Conservation (phyloP, 148 eudicot species). For the Rhododendron molle region DNA sequence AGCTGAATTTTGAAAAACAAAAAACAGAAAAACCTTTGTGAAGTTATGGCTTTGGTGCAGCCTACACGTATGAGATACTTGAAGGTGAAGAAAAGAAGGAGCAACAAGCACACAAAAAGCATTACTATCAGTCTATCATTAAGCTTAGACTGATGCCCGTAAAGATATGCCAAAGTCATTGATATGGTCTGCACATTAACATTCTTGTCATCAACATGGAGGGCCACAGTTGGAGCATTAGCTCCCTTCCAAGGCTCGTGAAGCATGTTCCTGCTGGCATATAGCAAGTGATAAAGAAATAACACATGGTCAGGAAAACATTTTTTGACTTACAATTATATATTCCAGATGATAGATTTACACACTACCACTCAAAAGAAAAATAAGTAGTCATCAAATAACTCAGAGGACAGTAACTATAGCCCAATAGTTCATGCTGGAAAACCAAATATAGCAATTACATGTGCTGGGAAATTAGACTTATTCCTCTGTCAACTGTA, state of each 20-base stretch:
- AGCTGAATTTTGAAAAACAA: too few species aligned
- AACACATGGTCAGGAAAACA: not conserved
- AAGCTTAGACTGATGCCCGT: constrained; percentile 92
- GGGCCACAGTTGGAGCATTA: constrained; percentile 70
- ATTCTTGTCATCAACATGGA: constrained; percentile 90
- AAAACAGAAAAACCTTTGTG: too few species aligned
- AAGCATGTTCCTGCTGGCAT: constrained; percentile 79
- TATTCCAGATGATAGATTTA: too few species aligned
- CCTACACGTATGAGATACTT: constrained; percentile 41
- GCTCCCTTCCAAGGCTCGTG: constrained; percentile 99
- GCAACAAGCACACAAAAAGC: constrained; percentile 98
- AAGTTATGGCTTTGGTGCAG: too few species aligned
- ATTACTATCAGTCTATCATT: constrained; percentile 76
- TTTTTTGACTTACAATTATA: not conserved
- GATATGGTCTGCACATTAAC: constrained; percentile 83
- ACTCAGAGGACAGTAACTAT: not conserved
- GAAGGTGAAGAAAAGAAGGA: constrained; percentile 98
- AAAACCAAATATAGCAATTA: not conserved
- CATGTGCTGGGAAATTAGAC: not conserved
- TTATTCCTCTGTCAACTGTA: not conserved
- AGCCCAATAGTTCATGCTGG: not conserved
- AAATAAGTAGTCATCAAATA: not conserved
- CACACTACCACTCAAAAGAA: not conserved
- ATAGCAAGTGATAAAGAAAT: not conserved
- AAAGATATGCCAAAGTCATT: constrained; percentile 87